Percentiles rank a stretch among this genome's conserved stretches.
These are phyloP conservation scores for Eleusine indica DNA, from an alignment of 176 grass and related monocot species.

Conservation along the genomic window DNA sequence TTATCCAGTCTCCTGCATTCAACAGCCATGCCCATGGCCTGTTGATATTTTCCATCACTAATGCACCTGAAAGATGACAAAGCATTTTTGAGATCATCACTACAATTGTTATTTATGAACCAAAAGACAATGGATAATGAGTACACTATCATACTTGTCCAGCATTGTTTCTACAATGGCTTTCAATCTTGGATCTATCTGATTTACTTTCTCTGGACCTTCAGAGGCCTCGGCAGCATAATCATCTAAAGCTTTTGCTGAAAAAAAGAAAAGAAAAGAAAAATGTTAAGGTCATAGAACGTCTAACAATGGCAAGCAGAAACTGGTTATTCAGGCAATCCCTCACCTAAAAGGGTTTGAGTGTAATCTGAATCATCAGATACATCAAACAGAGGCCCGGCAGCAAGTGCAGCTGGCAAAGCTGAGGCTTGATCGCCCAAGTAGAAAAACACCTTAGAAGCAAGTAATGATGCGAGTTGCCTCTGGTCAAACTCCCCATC, in stretches of 20 bases:
- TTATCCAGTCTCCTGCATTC: conserved; percentile 90
- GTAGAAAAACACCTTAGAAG: conserved; percentile 95
- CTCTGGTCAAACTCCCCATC: conserved; percentile 79
- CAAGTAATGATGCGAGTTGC: conserved; percentile 80
- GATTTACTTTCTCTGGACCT: conserved; percentile 51
- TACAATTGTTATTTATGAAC: conserved; percentile 11
- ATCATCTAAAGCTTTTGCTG: conserved; percentile 90
- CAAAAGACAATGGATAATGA: conserved; percentile 21
- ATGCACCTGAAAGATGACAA: conserved; percentile 59
- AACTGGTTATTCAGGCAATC: conserved; percentile 2
- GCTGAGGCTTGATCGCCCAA: conserved; percentile 66
- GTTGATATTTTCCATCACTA: conserved; percentile 74
- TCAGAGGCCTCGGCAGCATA: conserved; percentile 60
- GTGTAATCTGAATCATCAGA: conserved; percentile 78
- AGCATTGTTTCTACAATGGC: conserved; percentile 84
- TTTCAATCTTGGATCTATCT: conserved; percentile 70
- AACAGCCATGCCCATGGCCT: conserved; percentile 89
- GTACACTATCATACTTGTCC: conserved; percentile 55
- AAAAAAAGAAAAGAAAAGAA: conserved; percentile 40
- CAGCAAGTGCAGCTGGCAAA: conserved; percentile 69
- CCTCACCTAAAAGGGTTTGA: conserved; percentile 65
- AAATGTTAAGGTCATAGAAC: conserved; percentile 24
- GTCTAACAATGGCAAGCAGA: conserved; percentile 1
- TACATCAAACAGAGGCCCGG: conserved; percentile 76
- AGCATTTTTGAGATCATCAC: conserved; percentile 8